These are phyloP conservation scores for Pseudogymnoascus sp. DNA, from an alignment of 2,329 filamentous ascomycete genomes.

Conservation along the genomic window DNA sequence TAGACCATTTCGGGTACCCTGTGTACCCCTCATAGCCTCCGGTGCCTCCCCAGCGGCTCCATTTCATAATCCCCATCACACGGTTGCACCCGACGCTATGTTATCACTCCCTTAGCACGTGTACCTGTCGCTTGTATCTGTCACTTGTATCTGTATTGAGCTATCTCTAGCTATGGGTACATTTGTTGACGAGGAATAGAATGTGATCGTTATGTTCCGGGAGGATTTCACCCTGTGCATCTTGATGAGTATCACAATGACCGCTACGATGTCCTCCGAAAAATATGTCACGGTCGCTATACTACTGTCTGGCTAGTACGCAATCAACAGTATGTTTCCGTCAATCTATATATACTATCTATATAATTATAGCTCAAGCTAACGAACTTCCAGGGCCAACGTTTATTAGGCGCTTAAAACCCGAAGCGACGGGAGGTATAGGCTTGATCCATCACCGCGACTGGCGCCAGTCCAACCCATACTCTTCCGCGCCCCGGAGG, in stretches of 20 bases:
- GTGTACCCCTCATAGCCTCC: too few relatives aligned
- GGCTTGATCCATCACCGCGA: background rate
- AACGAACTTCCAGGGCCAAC: background rate
- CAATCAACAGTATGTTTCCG: background rate
- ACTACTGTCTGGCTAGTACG: conserved; percentile 1
- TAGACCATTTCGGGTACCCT: too few relatives aligned
- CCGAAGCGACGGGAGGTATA: conserved; percentile 18
- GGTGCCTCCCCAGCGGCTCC: too few relatives aligned
- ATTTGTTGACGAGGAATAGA: background rate
- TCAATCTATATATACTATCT: background rate
- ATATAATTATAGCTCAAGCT: background rate
- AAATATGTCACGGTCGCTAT: background rate
- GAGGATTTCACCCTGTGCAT: background rate
- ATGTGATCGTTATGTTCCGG: background rate
- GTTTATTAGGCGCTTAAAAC: conserved; percentile 14
- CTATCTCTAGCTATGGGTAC: background rate
- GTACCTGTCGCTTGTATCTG: too few relatives aligned
- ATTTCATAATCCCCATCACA: too few relatives aligned
- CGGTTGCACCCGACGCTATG: too few relatives aligned
- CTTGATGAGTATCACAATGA: background rate
- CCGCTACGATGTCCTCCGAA: background rate
- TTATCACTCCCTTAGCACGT: too few relatives aligned
- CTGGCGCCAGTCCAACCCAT: conserved; percentile 20
- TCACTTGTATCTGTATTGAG: background rate
- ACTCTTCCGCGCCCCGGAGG: conserved; percentile 24